Conservation (phyloP, 352 stramenopile genomes). For the Pythium vanterpoolii region DNA sequence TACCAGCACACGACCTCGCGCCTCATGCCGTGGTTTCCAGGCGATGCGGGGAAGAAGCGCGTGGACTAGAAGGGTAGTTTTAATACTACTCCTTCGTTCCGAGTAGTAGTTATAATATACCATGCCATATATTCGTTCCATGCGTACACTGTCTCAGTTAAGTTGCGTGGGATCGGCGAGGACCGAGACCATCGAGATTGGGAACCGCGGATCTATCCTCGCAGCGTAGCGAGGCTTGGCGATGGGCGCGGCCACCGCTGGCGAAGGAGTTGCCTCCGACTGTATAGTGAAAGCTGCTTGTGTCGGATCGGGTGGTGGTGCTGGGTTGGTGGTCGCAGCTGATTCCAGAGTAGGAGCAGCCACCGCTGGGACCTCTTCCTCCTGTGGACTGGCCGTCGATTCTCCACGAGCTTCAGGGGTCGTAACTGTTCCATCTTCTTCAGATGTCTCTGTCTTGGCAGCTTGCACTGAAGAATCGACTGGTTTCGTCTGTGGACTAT, state of each 20-base stretch:
- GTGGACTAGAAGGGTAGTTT: conserved; percentile 10
- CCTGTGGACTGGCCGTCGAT: background rate
- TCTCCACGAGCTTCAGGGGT: background rate
- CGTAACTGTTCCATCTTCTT: background rate
- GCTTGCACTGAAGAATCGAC: background rate
- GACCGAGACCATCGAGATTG: conserved; percentile 73
- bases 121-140: background rate
- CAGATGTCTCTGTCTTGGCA: background rate
- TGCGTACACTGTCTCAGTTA: background rate
- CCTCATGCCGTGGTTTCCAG: conserved; percentile 56
- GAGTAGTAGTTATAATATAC: background rate
- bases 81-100: background rate
- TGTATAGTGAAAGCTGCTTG: background rate
- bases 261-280: background rate
- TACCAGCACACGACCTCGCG: conserved; percentile 82
- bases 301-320: background rate
- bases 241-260: background rate
- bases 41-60: conserved; percentile 10
- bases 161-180: conserved; percentile 43
- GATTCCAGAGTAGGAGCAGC: background rate
- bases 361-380: background rate
- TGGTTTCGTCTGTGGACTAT: background rate
- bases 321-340: background rate
- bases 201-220: conserved; percentile 61
- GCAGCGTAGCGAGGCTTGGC: conserved; percentile 27